Percentiles rank a stretch among this genome's conserved stretches.
Conservation (phyloP, 2,329 filamentous ascomycete genomes). For the Venturia nashicola region DNA sequence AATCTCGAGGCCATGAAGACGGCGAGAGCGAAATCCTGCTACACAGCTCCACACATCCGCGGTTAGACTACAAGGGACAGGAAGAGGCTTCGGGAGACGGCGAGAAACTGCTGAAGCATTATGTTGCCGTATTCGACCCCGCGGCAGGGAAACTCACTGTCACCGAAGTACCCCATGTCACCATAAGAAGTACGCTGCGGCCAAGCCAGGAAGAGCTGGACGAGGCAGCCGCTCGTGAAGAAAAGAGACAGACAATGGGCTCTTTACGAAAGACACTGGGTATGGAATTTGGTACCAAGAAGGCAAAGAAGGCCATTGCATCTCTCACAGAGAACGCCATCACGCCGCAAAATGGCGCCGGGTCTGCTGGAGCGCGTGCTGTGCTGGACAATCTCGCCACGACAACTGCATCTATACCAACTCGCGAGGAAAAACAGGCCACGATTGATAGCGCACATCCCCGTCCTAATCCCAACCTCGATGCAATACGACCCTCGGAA, state of each 20-base stretch:
- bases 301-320: conserved; percentile 66
- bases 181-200: conserved; percentile 37
- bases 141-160: conserved; percentile 40
- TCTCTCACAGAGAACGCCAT: conserved; percentile 63
- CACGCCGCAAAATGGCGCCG: conserved; percentile 21
- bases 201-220: conserved; percentile 29
- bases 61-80: conserved; percentile 45
- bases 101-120: conserved; percentile 44
- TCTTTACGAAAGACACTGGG: conserved; percentile 42
- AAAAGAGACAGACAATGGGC: background rate
- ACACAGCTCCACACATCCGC: conserved; percentile 47
- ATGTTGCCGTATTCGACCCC: conserved; percentile 48
- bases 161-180: conserved; percentile 41
- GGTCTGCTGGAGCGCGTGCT: conserved; percentile 19
- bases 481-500: conserved; percentile 55
- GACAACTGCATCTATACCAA: conserved; percentile 37
- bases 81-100: conserved; percentile 33
- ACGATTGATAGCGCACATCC: conserved; percentile 58
- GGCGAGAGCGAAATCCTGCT: conserved; percentile 25
- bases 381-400: background rate
- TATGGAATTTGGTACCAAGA: conserved; percentile 73
- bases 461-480: conserved; percentile 56
- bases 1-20: background rate
- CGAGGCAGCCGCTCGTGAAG: conserved; percentile 18
- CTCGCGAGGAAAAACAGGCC: conserved; percentile 51